These are phyloP conservation scores for Epichloe sylvatica DNA, from an alignment of 2,329 filamentous ascomycete species.

Conservation along the genomic window DNA sequence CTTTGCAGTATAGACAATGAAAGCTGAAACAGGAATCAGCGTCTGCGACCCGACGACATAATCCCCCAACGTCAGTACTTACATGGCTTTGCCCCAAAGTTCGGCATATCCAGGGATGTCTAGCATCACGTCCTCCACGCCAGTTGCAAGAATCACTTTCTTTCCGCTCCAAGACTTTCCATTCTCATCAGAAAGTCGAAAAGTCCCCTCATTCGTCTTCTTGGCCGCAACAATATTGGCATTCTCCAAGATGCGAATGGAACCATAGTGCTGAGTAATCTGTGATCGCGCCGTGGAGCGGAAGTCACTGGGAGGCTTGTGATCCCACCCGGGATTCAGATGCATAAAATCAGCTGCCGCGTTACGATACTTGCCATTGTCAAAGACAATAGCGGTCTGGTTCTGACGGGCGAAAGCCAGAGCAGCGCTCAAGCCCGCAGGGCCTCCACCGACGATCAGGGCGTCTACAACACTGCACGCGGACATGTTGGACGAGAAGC, in stretches of 20 bases:
- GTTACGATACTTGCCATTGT: slow-evolving; percentile 38
- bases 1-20: too few species aligned
- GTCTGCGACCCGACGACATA: too few species aligned
- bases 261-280: slow-evolving; percentile 11
- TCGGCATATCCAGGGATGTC: too few species aligned
- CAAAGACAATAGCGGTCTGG: slow-evolving; percentile 33
- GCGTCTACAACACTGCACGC: slow-evolving; percentile 23
- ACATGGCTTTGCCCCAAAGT: too few species aligned
- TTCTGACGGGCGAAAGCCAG: slow-evolving; percentile 34
- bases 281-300: slow-evolving; percentile 17
- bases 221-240: slow-evolving; percentile 20
- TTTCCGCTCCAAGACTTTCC: slow-evolving; percentile 31
- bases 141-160: slow-evolving; percentile 28
- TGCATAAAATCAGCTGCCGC: slow-evolving; percentile 34
- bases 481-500: background rate
- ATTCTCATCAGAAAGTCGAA: slow-evolving; percentile 25
- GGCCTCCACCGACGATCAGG: slow-evolving; percentile 36
- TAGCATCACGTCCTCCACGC: too few species aligned
- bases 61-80: too few species aligned
- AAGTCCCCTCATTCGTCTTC: slow-evolving; percentile 17
- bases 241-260: slow-evolving; percentile 21
- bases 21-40: too few species aligned
- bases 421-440: slow-evolving; percentile 34
- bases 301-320: slow-evolving; percentile 21
- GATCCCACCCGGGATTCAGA: slow-evolving; percentile 26